Conservation (phyloP, 2,329 filamentous ascomycete genomes). For the Trichophyton rubrum region DNA sequence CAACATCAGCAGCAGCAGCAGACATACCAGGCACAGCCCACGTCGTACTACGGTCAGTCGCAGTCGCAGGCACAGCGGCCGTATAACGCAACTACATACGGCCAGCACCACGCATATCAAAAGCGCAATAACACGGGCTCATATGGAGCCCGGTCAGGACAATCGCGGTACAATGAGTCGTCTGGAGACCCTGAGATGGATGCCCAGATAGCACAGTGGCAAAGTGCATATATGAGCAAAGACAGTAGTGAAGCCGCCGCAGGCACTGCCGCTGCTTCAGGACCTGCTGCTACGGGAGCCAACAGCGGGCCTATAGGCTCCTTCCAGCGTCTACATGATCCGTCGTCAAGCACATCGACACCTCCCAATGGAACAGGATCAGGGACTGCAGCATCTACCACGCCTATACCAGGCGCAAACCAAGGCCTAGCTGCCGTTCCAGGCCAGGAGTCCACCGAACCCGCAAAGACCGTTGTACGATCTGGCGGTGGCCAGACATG, state of each 20-base stretch:
- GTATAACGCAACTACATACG: conserved; percentile 25
- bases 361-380: conserved; percentile 19
- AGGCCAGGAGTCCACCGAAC: conserved; percentile 29
- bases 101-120: conserved; percentile 27
- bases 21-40: conserved; percentile 4
- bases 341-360: conserved; percentile 12
- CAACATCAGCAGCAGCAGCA: conserved; percentile 15
- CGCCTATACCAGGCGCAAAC: conserved; percentile 19
- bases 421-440: conserved; percentile 33
- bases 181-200: conserved; percentile 65
- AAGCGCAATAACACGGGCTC: conserved; percentile 11
- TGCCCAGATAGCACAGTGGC: conserved; percentile 88
- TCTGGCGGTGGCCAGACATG: conserved; percentile 84
- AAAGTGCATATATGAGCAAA: conserved; percentile 67
- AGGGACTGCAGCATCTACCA: conserved; percentile 30
- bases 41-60: conserved; percentile 31
- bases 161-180: conserved; percentile 22
- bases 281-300: conserved; percentile 29
- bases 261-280: conserved; percentile 22
- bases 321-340: conserved; percentile 20
- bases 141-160: conserved; percentile 14
- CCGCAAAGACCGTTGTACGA: conserved; percentile 73
- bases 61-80: conserved; percentile 15
- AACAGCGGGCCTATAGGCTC: conserved; percentile 35
- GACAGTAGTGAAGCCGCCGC: conserved; percentile 32